Conservation (phyloP, 1,139 yeast species). For the Suhomyces panamericanus region DNA sequence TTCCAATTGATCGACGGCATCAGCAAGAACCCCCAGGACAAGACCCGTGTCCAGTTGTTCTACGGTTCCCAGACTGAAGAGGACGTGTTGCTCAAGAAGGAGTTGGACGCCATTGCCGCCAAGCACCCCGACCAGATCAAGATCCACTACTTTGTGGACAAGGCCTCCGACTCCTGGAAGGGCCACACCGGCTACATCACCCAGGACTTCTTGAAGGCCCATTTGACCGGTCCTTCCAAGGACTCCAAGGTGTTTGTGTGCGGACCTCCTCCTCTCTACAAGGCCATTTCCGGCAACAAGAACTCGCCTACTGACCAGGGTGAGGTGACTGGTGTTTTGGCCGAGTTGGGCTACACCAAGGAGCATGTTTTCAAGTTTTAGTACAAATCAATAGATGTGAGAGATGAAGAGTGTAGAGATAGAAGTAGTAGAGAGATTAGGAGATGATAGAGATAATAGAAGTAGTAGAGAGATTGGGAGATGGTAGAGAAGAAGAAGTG, state of each 20-base stretch:
- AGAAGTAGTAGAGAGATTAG: too few relatives aligned
- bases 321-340: slow-evolving; percentile 82
- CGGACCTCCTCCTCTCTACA: slow-evolving; percentile 32
- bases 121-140: slow-evolving; percentile 74
- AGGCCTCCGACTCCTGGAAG: slow-evolving; percentile 50
- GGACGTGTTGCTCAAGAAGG: slow-evolving; percentile 77
- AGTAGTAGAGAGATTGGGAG: too few relatives aligned
- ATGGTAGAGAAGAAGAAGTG: too few relatives aligned
- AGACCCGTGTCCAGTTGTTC: slow-evolving; percentile 76
- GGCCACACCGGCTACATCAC: slow-evolving; percentile 49
- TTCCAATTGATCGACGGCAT: slow-evolving; percentile 78
- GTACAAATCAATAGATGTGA: not conserved
- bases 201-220: slow-evolving; percentile 46
- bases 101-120: slow-evolving; percentile 65
- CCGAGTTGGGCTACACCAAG: slow-evolving; percentile 84
- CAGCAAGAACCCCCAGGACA: slow-evolving; percentile 73
- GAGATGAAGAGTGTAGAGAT: not conserved
- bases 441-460: too few relatives aligned
- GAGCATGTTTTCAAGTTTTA: slow-evolving; percentile 88
- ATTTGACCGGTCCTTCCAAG: slow-evolving; percentile 63
- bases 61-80: slow-evolving; percentile 77
- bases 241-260: slow-evolving; percentile 90
- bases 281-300: slow-evolving; percentile 69
- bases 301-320: slow-evolving; percentile 91
- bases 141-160: slow-evolving; percentile 79